Evolutionary conservation across 139 green algal species (phyloP), one percentile per base, ranked within the genome.

Genomic region (Coelastrella sp.): DNA sequence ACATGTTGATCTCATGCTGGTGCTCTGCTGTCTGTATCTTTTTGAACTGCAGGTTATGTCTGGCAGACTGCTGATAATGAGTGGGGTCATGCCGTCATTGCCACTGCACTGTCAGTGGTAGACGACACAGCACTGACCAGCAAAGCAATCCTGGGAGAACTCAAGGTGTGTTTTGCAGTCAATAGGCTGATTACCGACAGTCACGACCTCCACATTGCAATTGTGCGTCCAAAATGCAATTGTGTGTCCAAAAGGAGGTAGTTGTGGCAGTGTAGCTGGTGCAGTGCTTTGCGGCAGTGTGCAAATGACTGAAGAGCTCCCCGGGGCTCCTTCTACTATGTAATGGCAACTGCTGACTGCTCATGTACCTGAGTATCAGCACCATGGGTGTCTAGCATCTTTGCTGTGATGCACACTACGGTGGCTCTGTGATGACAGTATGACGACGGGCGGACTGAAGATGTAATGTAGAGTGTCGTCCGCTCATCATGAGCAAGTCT

Each of bases 51-150:
- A 92, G 92, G 93, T 32, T 92, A 94, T 62, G 94, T 96, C 45
- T 74, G 64, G 17, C 84, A 92, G 63, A 94, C 94, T 84, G 92
- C 91, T 1, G 51, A 81, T 30, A 95, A 98, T 63, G 94, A 98
- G 88, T 98, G 93, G 93, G 95, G 89, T 27, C 88, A 95, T 87
- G 69, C 92, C 2, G 89, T 94, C 23, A 88, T 98, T 37, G 89
- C 92, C 50, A 92, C 89, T 17, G 91, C 90, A 5, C 90, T 98
- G 34, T 82, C 23, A 2, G 89, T 93, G 13, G 89, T 94, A 71
- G 96, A 98, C 85, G 96, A 98, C 93, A 98, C 96, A 0, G 76
- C 89, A 1, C 89, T 98, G 25, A 89, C 94, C 4, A 63, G 81
- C 80, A 98, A 98, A 85, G 43, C 87, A 4, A 62, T 98, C 0